phyloP scores from a whole-genome alignment of 2,329 filamentous ascomycete species.

The Fusarium clavum region DNA sequence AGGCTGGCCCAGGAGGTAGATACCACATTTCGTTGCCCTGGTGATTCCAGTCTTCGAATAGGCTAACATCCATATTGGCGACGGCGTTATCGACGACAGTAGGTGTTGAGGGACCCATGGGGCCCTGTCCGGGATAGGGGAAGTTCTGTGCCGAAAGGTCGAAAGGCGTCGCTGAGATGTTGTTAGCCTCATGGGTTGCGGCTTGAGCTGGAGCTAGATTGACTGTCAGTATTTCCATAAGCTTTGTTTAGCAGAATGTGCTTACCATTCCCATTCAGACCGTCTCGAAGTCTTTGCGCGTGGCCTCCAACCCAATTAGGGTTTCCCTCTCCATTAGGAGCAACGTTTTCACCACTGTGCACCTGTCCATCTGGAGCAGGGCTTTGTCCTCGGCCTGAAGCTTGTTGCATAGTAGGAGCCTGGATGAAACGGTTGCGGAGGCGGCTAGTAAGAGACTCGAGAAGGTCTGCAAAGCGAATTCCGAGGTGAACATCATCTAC shows the following conservation, averaged over 20 bases:
- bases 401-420: constrained; percentile 62
- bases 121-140: constrained; percentile 62
- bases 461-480: constrained; percentile 84
- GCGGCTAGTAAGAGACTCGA: constrained; percentile 81
- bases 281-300: constrained; percentile 56
- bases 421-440: constrained; percentile 80
- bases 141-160: constrained; percentile 67
- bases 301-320: constrained; percentile 53
- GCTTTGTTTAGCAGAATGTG: constrained; percentile 4
- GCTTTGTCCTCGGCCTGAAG: constrained; percentile 56
- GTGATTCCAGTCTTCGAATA: constrained; percentile 68
- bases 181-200: constrained; percentile 56
- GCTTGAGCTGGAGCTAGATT: constrained; percentile 51
- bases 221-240: constrained; percentile 22
- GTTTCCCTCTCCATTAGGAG: constrained; percentile 42
- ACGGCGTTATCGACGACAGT: constrained; percentile 51
- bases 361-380: constrained; percentile 50
- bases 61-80: constrained; percentile 52
- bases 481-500: constrained; percentile 88
- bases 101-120: constrained; percentile 64
- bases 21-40: constrained; percentile 74
- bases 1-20: constrained; percentile 70
- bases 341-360: constrained; percentile 46
- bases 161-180: constrained; percentile 73
- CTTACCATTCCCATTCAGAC: constrained; percentile 54